phyloP scores from a whole-genome alignment of 2,329 filamentous ascomycete genomes.

The Beauveria sp. region DNA sequence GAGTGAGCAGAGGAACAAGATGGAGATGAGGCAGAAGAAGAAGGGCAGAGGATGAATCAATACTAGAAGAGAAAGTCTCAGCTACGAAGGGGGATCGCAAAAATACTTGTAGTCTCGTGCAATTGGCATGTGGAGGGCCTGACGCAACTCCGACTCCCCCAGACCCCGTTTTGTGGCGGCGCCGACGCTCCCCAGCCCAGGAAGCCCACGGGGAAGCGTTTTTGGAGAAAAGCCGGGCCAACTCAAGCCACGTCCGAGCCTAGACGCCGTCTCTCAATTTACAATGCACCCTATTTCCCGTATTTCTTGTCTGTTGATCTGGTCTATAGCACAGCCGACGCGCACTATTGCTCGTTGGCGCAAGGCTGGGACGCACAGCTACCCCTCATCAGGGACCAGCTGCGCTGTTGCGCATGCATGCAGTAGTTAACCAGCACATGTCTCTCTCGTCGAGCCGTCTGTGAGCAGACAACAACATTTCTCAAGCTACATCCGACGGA shows the following conservation, averaged over 20 bases:
- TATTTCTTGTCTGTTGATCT: neutral
- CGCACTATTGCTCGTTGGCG: neutral
- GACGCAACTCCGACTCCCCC: slow-evolving; percentile 7
- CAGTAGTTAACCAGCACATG: neutral
- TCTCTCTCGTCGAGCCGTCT: neutral
- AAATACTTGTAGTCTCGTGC: slow-evolving; percentile 10
- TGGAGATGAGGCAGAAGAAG: neutral
- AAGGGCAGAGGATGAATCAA: neutral
- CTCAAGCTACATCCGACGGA: neutral
- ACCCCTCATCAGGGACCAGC: neutral
- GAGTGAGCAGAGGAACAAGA: neutral
- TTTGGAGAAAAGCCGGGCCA: neutral
- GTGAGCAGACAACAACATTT: no score
- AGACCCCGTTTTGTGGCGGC: slow-evolving; percentile 4
- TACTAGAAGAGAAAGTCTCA: neutral
- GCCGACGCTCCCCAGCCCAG: slow-evolving; percentile 4
- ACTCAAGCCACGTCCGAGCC: slow-evolving; percentile 1
- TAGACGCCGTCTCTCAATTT: neutral
- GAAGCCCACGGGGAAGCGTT: slow-evolving; percentile 1
- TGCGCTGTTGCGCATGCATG: slow-evolving; percentile 2
- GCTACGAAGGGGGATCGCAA: slow-evolving; percentile 10
- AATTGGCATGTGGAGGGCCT: slow-evolving; percentile 10
- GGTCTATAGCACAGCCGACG: neutral
- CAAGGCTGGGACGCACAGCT: slow-evolving; percentile 2
- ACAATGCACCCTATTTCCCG: neutral